These are phyloP conservation scores for Quercus mongolica DNA, from an alignment of 306 rosid genomes.

Conservation along the genomic window DNA sequence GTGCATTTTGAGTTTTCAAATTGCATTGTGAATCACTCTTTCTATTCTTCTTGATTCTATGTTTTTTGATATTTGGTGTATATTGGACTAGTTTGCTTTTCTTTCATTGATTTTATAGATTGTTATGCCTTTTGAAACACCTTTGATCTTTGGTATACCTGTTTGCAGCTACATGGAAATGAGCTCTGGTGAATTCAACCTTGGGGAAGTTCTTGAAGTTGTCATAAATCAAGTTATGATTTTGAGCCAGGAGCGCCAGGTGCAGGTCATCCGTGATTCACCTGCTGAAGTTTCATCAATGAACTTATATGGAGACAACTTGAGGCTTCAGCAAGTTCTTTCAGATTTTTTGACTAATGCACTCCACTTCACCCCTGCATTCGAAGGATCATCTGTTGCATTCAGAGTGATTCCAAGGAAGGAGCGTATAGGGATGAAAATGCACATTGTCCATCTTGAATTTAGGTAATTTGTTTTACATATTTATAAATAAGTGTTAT, in stretches of 20 bases:
- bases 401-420: slow-evolving; percentile 24
- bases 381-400: slow-evolving; percentile 21
- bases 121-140: neutral
- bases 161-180: slow-evolving; percentile 35
- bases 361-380: slow-evolving; percentile 27
- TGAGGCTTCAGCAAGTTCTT: slow-evolving; percentile 40
- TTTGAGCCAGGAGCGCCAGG: slow-evolving; percentile 33
- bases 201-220: slow-evolving; percentile 35
- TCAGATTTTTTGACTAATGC: slow-evolving; percentile 33
- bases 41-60: neutral
- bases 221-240: slow-evolving; percentile 29
- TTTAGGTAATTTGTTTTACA: slow-evolving; percentile 21
- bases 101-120: neutral
- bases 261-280: slow-evolving; percentile 29
- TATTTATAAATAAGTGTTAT: neutral
- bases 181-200: slow-evolving; percentile 32
- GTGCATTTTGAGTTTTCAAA: neutral
- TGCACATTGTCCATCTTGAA: slow-evolving; percentile 39
- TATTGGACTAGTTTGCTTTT: neutral
- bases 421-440: slow-evolving; percentile 34
- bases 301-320: slow-evolving; percentile 40
- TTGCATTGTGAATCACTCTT: neutral
- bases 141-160: slow-evolving; percentile 3
- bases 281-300: slow-evolving; percentile 32
- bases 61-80: neutral